Evolutionary conservation across 148 eudicot species (phyloP), one percentile per base, ranked within the genome.

Genomic region (Spergularia bocconei): DNA sequence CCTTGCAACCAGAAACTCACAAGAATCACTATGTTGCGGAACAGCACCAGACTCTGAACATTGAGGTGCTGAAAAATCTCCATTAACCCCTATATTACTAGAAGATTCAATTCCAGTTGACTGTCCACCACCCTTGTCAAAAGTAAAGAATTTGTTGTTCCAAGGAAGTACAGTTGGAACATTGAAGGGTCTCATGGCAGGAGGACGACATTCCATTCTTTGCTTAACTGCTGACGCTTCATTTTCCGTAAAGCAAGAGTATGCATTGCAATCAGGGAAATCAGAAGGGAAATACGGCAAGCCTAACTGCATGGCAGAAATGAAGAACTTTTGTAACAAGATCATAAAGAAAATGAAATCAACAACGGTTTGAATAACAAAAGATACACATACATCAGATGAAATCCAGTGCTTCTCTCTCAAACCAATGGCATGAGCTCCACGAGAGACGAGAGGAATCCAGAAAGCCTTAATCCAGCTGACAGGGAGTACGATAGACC

Each of bases 371-470:
- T 59, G 53, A 55, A 44, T 57, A 68, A 50, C 33, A 48, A 10
- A 53, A 12, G 17, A 75, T 66, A 52, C 23, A 72, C 77, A 82
- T 84, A 94, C 97, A 53, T 91, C 96, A 77, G 86, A 76, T 73
- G 97, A 86, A 84, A 94, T 82, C 98, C 96, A 91, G 50, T 85
- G 96, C 86, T 85, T 90, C 91, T 91, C 98, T 78, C 92, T 87
- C 79, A 87, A 82, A 76, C 98, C 98, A 63, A 95, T 86, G 64
- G 90, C 96, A 74, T 84, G 87, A 75, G 92, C 93, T 75, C 98
- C 98, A 73, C 78, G 75, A 72, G 93, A 87, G 47, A 92, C 73
- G 9, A 95, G 84, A 65, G 89, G 75, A 72, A 76, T 79, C 98
- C 98, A 95, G 82, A 95, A 95, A 70, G 86, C 83, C 79, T 89